Evolutionary conservation across 2,329 filamentous ascomycete genomes (phyloP).

Genomic region (Pseudogymnoascus sp.): DNA sequence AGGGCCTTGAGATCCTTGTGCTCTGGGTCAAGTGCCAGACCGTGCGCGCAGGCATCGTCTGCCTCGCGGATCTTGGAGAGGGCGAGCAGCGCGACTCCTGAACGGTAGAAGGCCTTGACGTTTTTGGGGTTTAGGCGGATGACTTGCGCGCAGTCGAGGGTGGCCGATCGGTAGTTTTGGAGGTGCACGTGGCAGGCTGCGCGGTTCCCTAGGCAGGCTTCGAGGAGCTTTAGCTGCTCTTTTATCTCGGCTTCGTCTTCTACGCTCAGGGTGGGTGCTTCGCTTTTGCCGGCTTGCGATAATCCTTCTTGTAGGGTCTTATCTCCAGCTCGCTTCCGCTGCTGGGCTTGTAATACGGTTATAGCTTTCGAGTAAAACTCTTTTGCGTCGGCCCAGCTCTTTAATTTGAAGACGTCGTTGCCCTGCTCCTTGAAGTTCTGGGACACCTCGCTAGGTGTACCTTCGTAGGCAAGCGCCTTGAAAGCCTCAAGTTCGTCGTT

Average conservation of each 20-base stretch:
- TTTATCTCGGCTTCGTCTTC: slow-evolving; percentile 32
- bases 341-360: slow-evolving; percentile 56
- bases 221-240: slow-evolving; percentile 56
- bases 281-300: slow-evolving; percentile 34
- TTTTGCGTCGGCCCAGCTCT: slow-evolving; percentile 71
- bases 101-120: slow-evolving; percentile 86
- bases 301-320: slow-evolving; percentile 10
- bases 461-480: slow-evolving; percentile 86
- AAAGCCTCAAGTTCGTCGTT: slow-evolving; percentile 81
- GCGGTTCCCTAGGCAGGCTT: slow-evolving; percentile 75
- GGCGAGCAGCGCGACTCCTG: slow-evolving; percentile 65
- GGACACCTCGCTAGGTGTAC: slow-evolving; percentile 74
- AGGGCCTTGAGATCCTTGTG: slow-evolving; percentile 61
- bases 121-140: slow-evolving; percentile 72
- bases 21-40: slow-evolving; percentile 59
- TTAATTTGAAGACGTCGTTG: slow-evolving; percentile 74
- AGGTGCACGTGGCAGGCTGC: slow-evolving; percentile 84
- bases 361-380: slow-evolving; percentile 92
- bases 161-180: slow-evolving; percentile 80
- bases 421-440: slow-evolving; percentile 83
- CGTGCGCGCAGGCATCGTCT: slow-evolving; percentile 65
- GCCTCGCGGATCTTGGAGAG: slow-evolving; percentile 75
- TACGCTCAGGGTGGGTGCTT: background rate
- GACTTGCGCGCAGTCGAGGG: slow-evolving; percentile 71
- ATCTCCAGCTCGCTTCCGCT: slow-evolving; percentile 41